Evolutionary conservation across 2,329 filamentous ascomycete species (phyloP).

Genomic region (Colletotrichum kahawae): DNA sequence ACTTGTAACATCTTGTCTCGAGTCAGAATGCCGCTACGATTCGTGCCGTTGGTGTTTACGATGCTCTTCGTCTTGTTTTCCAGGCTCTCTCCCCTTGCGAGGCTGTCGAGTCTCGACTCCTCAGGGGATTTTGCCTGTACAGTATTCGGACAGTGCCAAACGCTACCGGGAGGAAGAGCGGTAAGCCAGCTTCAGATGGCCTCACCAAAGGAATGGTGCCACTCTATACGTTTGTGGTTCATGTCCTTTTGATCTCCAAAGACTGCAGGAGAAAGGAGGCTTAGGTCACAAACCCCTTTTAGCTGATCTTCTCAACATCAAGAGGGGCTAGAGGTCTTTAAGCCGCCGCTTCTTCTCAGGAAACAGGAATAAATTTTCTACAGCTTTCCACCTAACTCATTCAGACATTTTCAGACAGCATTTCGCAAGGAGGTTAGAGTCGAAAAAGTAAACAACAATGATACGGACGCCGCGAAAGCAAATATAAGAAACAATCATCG

Average conservation of each 20-base stretch:
- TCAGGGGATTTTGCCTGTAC: accelerated
- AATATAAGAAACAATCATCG: accelerated
- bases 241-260: neutral
- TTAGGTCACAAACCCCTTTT: neutral
- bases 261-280: neutral
- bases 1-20: accelerated
- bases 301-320: accelerated
- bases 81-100: neutral
- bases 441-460: accelerated
- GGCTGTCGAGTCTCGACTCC: neutral
- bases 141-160: neutral
- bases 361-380: neutral
- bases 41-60: accelerated
- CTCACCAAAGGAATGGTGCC: accelerated
- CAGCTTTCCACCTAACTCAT: neutral
- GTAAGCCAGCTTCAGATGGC: neutral
- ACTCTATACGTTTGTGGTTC: neutral
- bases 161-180: accelerated
- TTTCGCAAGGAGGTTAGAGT: accelerated
- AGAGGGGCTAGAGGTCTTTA: neutral
- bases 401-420: neutral
- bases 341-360: neutral
- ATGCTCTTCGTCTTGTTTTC: accelerated
- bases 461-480: accelerated
- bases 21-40: neutral